Evolutionary conservation across 2,329 filamentous ascomycete species (phyloP).

Genomic region (Didymella keratinophila): DNA sequence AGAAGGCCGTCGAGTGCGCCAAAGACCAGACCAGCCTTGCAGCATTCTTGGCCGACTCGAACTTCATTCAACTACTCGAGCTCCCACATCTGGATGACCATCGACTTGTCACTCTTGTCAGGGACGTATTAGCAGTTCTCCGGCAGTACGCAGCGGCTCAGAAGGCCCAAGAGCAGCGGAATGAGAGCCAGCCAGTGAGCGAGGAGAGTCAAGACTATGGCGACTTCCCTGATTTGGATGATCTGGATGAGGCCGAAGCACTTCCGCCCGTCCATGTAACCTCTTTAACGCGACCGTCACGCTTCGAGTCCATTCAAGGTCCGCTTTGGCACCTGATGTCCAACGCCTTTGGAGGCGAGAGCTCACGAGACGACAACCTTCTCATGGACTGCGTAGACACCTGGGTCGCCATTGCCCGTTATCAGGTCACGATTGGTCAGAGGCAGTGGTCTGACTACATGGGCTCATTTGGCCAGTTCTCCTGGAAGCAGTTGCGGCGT

Average conservation of each 20-base stretch:
- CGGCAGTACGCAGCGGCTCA: constrained; percentile 48
- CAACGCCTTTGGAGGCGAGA: constrained; percentile 68
- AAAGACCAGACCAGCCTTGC: constrained; percentile 53
- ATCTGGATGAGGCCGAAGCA: constrained; percentile 47
- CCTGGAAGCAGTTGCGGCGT: constrained; percentile 57
- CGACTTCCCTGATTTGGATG: constrained; percentile 64
- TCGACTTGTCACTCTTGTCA: constrained; percentile 56
- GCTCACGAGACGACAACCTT: constrained; percentile 60
- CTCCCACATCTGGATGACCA: constrained; percentile 60
- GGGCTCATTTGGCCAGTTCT: constrained; percentile 61
- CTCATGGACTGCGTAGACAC: constrained; percentile 61
- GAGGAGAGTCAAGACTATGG: constrained; percentile 73
- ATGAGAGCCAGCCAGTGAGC: constrained; percentile 48
- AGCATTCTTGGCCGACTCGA: constrained; percentile 54
- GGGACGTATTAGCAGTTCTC: constrained; percentile 60
- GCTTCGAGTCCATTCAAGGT: constrained; percentile 55
- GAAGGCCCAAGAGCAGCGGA: constrained; percentile 24
- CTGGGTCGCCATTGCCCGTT: constrained; percentile 61
- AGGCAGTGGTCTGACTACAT: constrained; percentile 66
- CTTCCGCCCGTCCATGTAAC: not conserved
- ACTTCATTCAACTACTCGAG: constrained; percentile 57
- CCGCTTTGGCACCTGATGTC: constrained; percentile 64
- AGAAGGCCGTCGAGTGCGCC: constrained; percentile 56
- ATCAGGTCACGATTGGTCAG: constrained; percentile 54
- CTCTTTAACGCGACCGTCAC: constrained; percentile 18